Base-by-base conservation (phyloP, 106 monocot genomes). In the Narthecium ossifragum region DNA sequence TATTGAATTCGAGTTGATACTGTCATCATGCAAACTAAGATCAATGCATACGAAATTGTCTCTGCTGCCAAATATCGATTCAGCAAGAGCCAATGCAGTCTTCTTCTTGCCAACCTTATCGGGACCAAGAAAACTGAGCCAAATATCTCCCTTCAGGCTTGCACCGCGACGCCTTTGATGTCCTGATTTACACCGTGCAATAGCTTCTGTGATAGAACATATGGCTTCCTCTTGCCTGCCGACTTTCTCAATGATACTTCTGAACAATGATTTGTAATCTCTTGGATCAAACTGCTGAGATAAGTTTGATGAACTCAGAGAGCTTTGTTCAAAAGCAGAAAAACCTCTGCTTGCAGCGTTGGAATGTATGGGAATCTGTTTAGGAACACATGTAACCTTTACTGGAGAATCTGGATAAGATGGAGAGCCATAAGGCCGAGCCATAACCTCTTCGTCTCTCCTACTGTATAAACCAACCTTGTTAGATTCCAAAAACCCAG, bases 181-280 rank as follows among this genome's bases (percentile, higher is more conserved):
- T 18, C 49, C 72, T 11, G 68, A 26, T 73, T 41, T 79, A 53
- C 73, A 78, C 13, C 56, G 57, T 26, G 70, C 55, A 23, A 87
- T 74, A 13, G 78, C 68, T 47, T 64, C 31, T 9, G 61, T 82
- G 32, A 91, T 71, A 53, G 76, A 38, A 36, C 43, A 63, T 27
- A 86, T 60, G 6, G 90, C 96, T 67, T 90, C 94, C 48, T 84
- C 83, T 56, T 96, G 94, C 50, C 94, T 50, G 6, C 81, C 75
- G 41, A 98, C 87, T 46, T 74, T 81, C 24, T 78, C 78, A 12
- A 84, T 13, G 5, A 98, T 70, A 53, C 74, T 70, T 37, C 26
- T 61, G 10, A 53, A 72, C 13, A 91, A 59, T 67, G 59, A 27
- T 65, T 98, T 98, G 62, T 61, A 78, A 67, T 83, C 80, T 45